phyloP scores from a whole-genome alignment of 768 basidiomycete genomes.

The Sutorius australiensis region DNA sequence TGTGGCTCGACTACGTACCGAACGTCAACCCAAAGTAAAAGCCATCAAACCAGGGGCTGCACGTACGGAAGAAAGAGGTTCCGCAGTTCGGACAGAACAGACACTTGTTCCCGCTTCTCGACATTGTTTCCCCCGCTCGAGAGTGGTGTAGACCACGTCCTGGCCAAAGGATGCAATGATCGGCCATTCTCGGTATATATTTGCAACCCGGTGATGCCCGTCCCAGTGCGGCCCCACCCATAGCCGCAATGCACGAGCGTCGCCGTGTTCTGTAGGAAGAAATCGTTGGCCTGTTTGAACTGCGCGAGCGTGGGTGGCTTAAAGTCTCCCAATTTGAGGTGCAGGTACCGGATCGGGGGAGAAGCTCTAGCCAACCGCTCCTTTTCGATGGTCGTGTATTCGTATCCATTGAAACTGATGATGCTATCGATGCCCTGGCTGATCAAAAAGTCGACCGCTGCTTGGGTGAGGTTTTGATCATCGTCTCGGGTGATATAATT shows the following conservation, averaged over 20 bases:
- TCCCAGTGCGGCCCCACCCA: constrained; percentile 6
- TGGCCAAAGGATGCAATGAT: neutral
- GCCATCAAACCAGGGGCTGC: too few relatives aligned
- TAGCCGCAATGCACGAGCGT: constrained; percentile 16
- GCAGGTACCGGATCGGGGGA: constrained; percentile 14
- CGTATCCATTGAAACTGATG: neutral
- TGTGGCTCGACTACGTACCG: neutral
- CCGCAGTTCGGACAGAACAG: neutral
- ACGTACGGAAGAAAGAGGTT: constrained; percentile 6
- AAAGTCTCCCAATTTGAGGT: constrained; percentile 15
- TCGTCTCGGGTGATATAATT: constrained; percentile 7
- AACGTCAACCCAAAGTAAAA: neutral
- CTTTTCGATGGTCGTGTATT: neutral
- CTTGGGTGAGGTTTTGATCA: constrained; percentile 6
- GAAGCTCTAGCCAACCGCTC: neutral
- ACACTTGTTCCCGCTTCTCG: constrained; percentile 5
- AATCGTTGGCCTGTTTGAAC: constrained; percentile 12
- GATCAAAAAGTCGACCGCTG: neutral
- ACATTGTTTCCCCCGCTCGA: constrained; percentile 1
- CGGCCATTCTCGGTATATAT: constrained; percentile 1
- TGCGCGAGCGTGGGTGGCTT: constrained; percentile 15
- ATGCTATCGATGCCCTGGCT: neutral
- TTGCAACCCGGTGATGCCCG: constrained; percentile 9
- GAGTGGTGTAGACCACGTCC: neutral
- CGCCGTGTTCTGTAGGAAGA: constrained; percentile 8